Percentiles rank a stretch among this genome's conserved stretches.
These are phyloP conservation scores for Skeletonema menzelii DNA, from an alignment of 108 stramenopile species.

Conservation along the genomic window DNA sequence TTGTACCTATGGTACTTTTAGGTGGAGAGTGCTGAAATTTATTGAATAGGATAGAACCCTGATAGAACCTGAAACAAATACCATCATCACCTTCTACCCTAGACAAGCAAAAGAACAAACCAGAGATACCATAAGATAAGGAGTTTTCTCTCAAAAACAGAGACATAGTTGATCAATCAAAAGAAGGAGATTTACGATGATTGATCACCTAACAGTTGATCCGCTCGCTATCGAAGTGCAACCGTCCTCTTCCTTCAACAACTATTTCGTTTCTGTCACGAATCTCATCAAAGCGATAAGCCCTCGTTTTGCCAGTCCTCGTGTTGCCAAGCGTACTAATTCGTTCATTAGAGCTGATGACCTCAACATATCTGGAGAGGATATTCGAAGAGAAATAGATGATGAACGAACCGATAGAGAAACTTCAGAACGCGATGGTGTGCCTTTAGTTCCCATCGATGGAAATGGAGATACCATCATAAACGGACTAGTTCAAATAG, in stretches of 20 bases:
- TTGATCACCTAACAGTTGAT: background rate
- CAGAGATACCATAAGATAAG: too few relatives aligned
- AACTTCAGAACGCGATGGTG: background rate
- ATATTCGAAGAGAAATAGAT: background rate
- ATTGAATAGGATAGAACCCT: too few relatives aligned
- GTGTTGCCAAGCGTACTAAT: background rate
- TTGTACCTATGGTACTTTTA: too few relatives aligned
- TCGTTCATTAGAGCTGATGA: conserved; percentile 27
- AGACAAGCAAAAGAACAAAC: too few relatives aligned
- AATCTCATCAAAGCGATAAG: background rate
- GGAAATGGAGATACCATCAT: conserved; percentile 28
- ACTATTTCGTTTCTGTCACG: background rate
- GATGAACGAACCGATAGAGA: conserved; percentile 6
- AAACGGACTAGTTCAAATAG: conserved; percentile 40
- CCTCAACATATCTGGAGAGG: conserved; percentile 10
- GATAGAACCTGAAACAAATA: too few relatives aligned
- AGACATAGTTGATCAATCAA: background rate
- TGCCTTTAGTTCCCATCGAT: conserved; percentile 8
- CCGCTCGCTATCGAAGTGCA: conserved; percentile 1
- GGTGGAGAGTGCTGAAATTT: too few relatives aligned
- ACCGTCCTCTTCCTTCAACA: conserved; percentile 6
- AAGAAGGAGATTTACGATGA: background rate
- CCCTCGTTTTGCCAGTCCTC: background rate
- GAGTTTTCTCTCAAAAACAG: background rate
- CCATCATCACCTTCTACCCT: too few relatives aligned